Conservation (phyloP, 768 basidiomycete genomes). For the Porphyrellus cyaneotinctus region DNA sequence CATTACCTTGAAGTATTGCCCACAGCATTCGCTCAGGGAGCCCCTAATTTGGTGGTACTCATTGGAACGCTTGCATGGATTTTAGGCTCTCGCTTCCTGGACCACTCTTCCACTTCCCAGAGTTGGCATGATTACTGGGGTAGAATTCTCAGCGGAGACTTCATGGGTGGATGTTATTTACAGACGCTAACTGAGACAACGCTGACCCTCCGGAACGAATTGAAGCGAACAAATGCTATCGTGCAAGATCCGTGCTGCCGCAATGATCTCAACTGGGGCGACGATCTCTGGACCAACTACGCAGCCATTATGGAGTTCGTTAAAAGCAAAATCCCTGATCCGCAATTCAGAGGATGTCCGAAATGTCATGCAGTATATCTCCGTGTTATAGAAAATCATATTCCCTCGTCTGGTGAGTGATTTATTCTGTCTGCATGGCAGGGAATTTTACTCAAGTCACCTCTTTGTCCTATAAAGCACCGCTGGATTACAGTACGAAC, state of each 20-base stretch:
- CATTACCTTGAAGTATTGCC: neutral
- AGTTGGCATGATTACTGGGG: neutral
- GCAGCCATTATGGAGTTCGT: slow-evolving; percentile 1
- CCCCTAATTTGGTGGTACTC: neutral
- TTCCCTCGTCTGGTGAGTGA: neutral
- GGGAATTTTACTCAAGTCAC: neutral
- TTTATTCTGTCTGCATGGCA: neutral
- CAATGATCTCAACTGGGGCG: neutral
- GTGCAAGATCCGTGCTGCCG: neutral
- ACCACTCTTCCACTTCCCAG: neutral
- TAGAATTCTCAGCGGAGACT: neutral
- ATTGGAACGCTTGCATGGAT: neutral
- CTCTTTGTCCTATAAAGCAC: neutral
- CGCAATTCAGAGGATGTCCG: neutral
- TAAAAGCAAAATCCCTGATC: neutral
- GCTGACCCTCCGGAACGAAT: neutral
- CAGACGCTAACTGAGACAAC: neutral
- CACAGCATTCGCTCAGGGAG: neutral
- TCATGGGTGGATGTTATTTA: neutral
- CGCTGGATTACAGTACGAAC: neutral
- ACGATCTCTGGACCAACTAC: neutral
- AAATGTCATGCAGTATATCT: neutral
- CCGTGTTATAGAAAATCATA: neutral
- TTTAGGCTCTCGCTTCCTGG: neutral
- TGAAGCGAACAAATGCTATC: neutral